Evolutionary conservation across 225 moss, liverwort and hornwort species (phyloP).

Genomic region (Asterella californica): DNA sequence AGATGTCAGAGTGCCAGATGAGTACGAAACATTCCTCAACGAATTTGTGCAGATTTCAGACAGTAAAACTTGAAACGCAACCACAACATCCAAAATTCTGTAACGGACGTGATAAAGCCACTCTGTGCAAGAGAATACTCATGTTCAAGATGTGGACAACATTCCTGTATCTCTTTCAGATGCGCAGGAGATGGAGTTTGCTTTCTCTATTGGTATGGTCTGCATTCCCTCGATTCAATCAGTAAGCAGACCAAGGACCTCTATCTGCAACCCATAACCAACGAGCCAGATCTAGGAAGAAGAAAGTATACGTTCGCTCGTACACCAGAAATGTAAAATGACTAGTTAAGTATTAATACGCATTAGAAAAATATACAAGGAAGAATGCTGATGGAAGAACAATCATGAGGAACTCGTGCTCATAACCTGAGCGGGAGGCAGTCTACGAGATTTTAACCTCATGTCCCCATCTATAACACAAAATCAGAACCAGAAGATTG

Average conservation of each 20-base stretch:
- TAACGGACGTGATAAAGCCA: no score
- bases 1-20: no score
- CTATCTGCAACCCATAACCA: background rate
- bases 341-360: background rate
- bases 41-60: no score
- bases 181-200: no score
- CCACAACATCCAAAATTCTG: no score
- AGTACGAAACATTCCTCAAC: no score
- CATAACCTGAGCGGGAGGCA: slow-evolving; percentile 2
- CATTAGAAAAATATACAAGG: slow-evolving; percentile 5
- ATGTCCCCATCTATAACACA: slow-evolving; percentile 4
- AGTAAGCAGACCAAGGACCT: background rate
- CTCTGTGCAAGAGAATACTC: no score
- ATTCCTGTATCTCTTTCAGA: no score
- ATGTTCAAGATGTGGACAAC: background rate
- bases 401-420: slow-evolving; percentile 2
- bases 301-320: background rate
- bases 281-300: no score
- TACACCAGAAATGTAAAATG: background rate
- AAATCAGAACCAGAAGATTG: slow-evolving; percentile 15
- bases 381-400: background rate
- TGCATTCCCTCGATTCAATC: no score
- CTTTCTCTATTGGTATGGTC: no score
- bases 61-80: no score
- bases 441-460: slow-evolving; percentile 2